Evolutionary conservation across 2,329 filamentous ascomycete genomes (phyloP), one percentile per base, ranked within the genome.

Genomic region (Alternaria ventricosa): DNA sequence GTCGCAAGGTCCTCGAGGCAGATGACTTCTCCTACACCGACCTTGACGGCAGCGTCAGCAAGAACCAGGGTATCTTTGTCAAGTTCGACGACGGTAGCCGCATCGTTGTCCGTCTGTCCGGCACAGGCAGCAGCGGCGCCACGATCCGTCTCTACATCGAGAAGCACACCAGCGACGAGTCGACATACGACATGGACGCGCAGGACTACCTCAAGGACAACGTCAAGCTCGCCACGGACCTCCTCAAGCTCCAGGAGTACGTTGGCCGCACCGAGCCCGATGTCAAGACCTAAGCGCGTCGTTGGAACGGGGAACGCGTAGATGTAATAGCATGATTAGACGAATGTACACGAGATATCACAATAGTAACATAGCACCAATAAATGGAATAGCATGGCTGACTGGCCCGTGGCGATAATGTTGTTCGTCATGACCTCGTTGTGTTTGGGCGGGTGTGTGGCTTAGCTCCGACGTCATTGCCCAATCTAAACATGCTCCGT

Each of bases 21-120:
- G 96, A 94, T 70, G 94, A 99, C 87, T 99, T 99, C 82, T 93
- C 93, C 30, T 99, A 99, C 87, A 98, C 93, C 9, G 96, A 99
- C 78, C 90, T 99, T n/a, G 96, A 99, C 77, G 96, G 95, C 66
- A 97, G 93, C 70, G 93, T 98, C 58, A 92, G 93, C 77, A 93
- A 94, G 79, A 96, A 97, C 86, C 96, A 99, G 85, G 96, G 96
- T 70, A 89, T 99, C 72, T 99, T 92, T 79, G 92, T 94, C 80
- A 92, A 92, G 82, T 98, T 98, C 82, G 93, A 94, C 59, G 94
- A 96, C 63, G 95, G 95, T 67, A 97, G 93, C 84, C 92, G 96
- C 71, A 95, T 98, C 65, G 94, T 99, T 56, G 94, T 98, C 62
- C 92, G 96, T 75, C 86, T 99, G 64, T 98, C 95, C 2, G 96